Conservation (phyloP, 2,329 filamentous ascomycete genomes). For the Pseudopithomyces maydicus region DNA sequence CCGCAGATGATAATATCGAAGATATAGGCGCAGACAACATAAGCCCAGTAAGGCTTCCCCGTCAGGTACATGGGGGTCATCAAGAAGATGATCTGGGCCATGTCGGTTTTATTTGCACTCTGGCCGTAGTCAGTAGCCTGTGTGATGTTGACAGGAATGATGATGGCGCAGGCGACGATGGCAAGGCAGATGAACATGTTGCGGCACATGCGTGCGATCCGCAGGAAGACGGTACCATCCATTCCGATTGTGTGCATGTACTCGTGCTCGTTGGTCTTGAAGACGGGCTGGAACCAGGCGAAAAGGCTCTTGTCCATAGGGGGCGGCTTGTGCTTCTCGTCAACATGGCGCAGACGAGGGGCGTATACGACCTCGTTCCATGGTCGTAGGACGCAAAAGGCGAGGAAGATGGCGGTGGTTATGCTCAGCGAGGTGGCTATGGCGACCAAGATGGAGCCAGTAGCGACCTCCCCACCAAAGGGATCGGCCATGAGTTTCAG, state of each 20-base stretch:
- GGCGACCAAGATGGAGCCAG: slow-evolving; percentile 75
- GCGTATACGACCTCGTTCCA: slow-evolving; percentile 94
- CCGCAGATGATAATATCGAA: slow-evolving; percentile 77
- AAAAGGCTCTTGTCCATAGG: slow-evolving; percentile 85
- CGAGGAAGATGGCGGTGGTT: slow-evolving; percentile 72
- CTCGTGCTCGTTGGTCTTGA: slow-evolving; percentile 76
- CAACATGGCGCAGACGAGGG: slow-evolving; percentile 89
- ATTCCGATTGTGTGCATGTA: slow-evolving; percentile 83
- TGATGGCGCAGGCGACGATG: slow-evolving; percentile 73
- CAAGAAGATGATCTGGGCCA: slow-evolving; percentile 24
- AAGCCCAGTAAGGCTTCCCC: slow-evolving; percentile 60
- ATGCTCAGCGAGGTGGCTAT: slow-evolving; percentile 79
- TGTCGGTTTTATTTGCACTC: slow-evolving; percentile 6
- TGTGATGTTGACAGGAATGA: slow-evolving; percentile 80
- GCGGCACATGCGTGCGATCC: slow-evolving; percentile 87
- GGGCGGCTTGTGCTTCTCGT: slow-evolving; percentile 87
- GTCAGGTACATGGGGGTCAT: slow-evolving; percentile 53
- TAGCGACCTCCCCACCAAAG: slow-evolving; percentile 50
- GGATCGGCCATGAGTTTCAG: slow-evolving; percentile 36
- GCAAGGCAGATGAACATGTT: slow-evolving; percentile 81
- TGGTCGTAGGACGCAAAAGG: slow-evolving; percentile 88
- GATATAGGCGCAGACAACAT: slow-evolving; percentile 63
- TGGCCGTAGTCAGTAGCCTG: slow-evolving; percentile 15
- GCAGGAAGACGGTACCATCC: slow-evolving; percentile 88
- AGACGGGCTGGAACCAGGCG: slow-evolving; percentile 81